Evolutionary conservation across 1,284 basidiomycete genomes (phyloP).

Genomic region (Ceratobasidium sp.): DNA sequence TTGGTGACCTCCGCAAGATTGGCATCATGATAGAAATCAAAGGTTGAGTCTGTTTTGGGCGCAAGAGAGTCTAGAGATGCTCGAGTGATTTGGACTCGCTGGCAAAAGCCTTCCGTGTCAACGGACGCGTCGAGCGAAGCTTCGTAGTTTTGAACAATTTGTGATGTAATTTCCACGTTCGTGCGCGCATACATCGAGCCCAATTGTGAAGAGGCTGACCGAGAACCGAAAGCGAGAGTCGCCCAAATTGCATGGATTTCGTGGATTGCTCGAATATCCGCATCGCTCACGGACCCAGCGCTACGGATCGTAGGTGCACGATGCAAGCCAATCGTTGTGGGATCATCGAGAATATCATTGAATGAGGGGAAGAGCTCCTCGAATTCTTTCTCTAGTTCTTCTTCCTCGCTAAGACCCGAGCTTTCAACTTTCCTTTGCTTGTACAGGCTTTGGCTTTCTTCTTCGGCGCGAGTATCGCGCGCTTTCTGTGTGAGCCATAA

Average conservation of each 20-base stretch:
- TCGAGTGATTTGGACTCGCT: slow-evolving; percentile 2
- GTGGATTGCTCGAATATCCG: slow-evolving; percentile 21
- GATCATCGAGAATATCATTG: slow-evolving; percentile 67
- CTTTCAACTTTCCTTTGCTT: slow-evolving; percentile 73
- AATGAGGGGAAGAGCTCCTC: slow-evolving; percentile 86
- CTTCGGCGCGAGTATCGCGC: slow-evolving; percentile 73
- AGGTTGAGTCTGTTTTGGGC: slow-evolving; percentile 48
- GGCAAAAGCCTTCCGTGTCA: slow-evolving; percentile 38
- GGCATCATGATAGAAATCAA: slow-evolving; percentile 83
- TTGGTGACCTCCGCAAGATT: slow-evolving; percentile 79
- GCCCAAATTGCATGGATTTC: slow-evolving; percentile 22
- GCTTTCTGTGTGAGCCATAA: slow-evolving; percentile 88
- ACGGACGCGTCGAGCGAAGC: slow-evolving; percentile 20
- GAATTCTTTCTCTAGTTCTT: slow-evolving; percentile 83
- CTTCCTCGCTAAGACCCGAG: slow-evolving; percentile 75
- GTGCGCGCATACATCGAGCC: not conserved
- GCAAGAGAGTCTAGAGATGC: slow-evolving; percentile 52
- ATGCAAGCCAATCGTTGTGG: slow-evolving; percentile 12
- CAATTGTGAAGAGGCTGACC: not conserved
- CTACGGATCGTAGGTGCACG: slow-evolving; percentile 51
- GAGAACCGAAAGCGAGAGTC: slow-evolving; percentile 48
- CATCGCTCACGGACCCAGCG: slow-evolving; percentile 45
- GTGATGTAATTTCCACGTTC: slow-evolving; percentile 59
- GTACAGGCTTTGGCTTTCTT: slow-evolving; percentile 83
- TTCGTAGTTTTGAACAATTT: slow-evolving; percentile 46